A percentile compares a stretch with the other conserved stretches of the same genome.
phyloP scores from a whole-genome alignment of 495 filamentous ascomycete species.

The Tetracladium marchalianum region DNA sequence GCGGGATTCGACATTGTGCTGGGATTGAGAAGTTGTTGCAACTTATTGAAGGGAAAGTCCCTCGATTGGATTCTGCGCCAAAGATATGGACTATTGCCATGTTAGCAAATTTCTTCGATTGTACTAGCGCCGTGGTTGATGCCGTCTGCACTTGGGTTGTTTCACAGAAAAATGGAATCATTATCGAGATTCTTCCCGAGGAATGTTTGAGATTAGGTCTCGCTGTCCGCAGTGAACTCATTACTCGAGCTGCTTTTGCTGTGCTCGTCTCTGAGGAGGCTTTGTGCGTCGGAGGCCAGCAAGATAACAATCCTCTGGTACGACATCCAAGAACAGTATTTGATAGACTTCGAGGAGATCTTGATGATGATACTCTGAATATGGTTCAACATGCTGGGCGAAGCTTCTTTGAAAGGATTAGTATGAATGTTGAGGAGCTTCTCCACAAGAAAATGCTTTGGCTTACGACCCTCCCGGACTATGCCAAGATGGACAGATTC shows the following conservation, averaged over 20 bases:
- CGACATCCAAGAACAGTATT: not conserved
- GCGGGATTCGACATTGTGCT: constrained; percentile 34
- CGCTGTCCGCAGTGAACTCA: not conserved
- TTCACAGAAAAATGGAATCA: constrained; percentile 3
- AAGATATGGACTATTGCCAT: constrained; percentile 45
- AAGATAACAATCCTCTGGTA: not conserved
- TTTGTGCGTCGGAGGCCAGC: not conserved
- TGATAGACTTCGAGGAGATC: constrained; percentile 2
- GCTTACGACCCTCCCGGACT: constrained; percentile 26
- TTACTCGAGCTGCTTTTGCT: constrained; percentile 7
- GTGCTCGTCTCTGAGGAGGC: constrained; percentile 17
- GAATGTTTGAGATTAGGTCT: constrained; percentile 7
- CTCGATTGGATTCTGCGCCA: constrained; percentile 37
- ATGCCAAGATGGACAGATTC: constrained; percentile 17
- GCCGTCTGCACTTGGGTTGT: constrained; percentile 8
- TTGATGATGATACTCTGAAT: not conserved
- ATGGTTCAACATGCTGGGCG: constrained; percentile 40
- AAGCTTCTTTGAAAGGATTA: constrained; percentile 29
- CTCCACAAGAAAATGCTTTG: constrained; percentile 30
- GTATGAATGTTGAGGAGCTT: constrained; percentile 26
- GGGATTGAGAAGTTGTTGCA: constrained; percentile 38
- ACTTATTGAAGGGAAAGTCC: constrained; percentile 28
- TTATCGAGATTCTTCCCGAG: constrained; percentile 17
- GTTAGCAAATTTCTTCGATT: constrained; percentile 36
- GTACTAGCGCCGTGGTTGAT: constrained; percentile 20